Evolutionary conservation across 2,329 filamentous ascomycete species (phyloP).

Genomic region (Alternaria longipes): DNA sequence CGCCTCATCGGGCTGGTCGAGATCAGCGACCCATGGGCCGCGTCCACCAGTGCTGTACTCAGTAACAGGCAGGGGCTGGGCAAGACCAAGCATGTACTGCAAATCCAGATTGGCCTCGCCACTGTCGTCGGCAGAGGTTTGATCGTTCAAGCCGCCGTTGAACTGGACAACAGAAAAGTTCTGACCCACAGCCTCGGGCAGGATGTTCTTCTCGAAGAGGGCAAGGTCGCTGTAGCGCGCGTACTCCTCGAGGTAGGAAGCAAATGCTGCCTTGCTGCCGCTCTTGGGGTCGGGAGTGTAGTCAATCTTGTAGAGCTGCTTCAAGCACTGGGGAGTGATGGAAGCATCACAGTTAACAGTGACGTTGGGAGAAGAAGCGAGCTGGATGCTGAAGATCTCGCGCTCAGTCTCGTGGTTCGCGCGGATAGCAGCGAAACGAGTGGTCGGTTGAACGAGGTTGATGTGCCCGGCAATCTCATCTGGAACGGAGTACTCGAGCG

Average conservation of each 20-base stretch:
- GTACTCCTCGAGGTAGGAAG: conserved; percentile 62
- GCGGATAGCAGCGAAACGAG: conserved; percentile 56
- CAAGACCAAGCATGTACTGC: conserved; percentile 66
- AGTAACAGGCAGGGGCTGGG: conserved; percentile 62
- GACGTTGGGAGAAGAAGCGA: conserved; percentile 23
- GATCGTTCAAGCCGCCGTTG: conserved; percentile 37
- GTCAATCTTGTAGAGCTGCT: conserved; percentile 60
- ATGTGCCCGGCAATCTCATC: conserved; percentile 52
- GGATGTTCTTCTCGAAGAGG: conserved; percentile 53
- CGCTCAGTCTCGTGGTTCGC: conserved; percentile 29
- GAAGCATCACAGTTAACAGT: conserved; percentile 32
- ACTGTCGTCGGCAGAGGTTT: conserved; percentile 33
- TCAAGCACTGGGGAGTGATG: conserved; percentile 60
- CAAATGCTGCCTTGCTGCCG: conserved; percentile 62
- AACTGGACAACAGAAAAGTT: conserved; percentile 54
- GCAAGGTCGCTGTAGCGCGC: conserved; percentile 60
- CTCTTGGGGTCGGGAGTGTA: conserved; percentile 57
- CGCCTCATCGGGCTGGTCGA: conserved; percentile 49
- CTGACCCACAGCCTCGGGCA: conserved; percentile 48
- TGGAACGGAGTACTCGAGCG: conserved; percentile 54
- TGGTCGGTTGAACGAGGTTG: conserved; percentile 63
- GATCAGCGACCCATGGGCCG: conserved; percentile 61
- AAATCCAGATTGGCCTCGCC: conserved; percentile 70
- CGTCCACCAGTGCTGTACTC: conserved; percentile 69
- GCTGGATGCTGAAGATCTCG: conserved; percentile 28